A percentile compares a stretch with the other conserved stretches of the same genome.
Evolutionary conservation across 1,284 basidiomycete genomes (phyloP).

Genomic region (Apiotrichum domesticum): DNA sequence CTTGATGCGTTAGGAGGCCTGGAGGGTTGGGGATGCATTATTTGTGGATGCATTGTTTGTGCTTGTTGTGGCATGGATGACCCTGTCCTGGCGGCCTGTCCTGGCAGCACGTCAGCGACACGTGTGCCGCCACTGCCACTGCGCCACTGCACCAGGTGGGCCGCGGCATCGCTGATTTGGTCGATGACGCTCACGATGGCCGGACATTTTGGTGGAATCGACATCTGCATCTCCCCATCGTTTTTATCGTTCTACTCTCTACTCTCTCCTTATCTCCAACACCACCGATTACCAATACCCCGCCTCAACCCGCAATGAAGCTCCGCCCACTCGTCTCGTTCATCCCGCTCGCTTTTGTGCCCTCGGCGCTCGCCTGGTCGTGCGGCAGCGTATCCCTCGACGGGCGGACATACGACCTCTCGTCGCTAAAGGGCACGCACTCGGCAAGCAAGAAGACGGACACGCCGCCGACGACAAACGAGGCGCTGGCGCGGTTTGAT

Average conservation of each 20-base stretch:
- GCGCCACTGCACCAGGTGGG: too few species aligned
- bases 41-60: too few species aligned
- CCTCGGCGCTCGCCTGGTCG: neutral
- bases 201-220: too few species aligned
- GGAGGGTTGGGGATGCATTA: too few species aligned
- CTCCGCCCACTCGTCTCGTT: neutral
- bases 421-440: slow-evolving; percentile 24
- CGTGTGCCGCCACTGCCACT: too few species aligned
- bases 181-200: too few species aligned
- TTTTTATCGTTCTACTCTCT: neutral
- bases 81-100: too few species aligned
- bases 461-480: slow-evolving; percentile 41
- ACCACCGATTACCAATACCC: slow-evolving; percentile 18
- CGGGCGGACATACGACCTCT: slow-evolving; percentile 26
- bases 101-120: too few species aligned
- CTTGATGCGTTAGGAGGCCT: neutral
- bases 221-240: too few species aligned
- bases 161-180: too few species aligned
- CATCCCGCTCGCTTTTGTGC: neutral
- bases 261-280: neutral
- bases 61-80: too few species aligned
- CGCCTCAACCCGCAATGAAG: slow-evolving; percentile 22
- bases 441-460: slow-evolving; percentile 24
- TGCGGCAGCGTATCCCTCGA: slow-evolving; percentile 3
- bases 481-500: slow-evolving; percentile 33